Base-by-base conservation (phyloP, 83 land plant species). In the Diphasiastrum complanatum region DNA sequence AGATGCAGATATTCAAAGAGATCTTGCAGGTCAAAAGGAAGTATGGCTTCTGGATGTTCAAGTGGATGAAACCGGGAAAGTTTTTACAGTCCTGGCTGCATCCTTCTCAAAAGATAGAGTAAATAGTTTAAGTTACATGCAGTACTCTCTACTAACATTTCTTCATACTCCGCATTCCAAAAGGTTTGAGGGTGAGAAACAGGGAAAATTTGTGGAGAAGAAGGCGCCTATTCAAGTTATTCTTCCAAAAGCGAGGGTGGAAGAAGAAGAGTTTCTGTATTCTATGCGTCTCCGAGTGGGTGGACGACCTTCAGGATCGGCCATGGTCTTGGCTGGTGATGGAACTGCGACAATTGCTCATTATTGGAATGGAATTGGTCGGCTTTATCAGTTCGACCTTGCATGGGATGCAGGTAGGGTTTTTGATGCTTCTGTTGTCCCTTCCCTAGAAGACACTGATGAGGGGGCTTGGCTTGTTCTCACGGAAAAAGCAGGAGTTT, bases 371-470 rank as follows among this genome's bases (percentile, higher is more conserved):
- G 79, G 73, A 55, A 70, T 81, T 55, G 73, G 75, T 8, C 53
- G 71, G 29, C 73, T 89, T 6, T 95, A 95, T 79, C 84, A 84
- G 47, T 89, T 95, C 84, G 93, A 89, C 64, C 68, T 95, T 28
- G 86, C 97, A 27, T 84, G 83, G 79, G 97, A 87, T 77, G 92
- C 83, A 26, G 96, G 97, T 23, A 89, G 82, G 71, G 93, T 89
- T 52, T 41, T 95, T 37, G 99, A 95, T 79, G 92, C 87, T 64
- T 78, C 87, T 55, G 79, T 84, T 63, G 74, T 82, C 19, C 83
- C 99, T 45, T 70, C 87, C 33, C 8, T 57, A 2, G 96, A 85
- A 12, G 86, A 80, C 46, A 73, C 63, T 71, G 89, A 80, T 40
- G 91, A 72, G 26, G 99, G 97, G 26, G 84, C 97, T 23, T 95